Base-by-base conservation (phyloP, 1,284 basidiomycete species). In the Paramarasmius palmivorus region DNA sequence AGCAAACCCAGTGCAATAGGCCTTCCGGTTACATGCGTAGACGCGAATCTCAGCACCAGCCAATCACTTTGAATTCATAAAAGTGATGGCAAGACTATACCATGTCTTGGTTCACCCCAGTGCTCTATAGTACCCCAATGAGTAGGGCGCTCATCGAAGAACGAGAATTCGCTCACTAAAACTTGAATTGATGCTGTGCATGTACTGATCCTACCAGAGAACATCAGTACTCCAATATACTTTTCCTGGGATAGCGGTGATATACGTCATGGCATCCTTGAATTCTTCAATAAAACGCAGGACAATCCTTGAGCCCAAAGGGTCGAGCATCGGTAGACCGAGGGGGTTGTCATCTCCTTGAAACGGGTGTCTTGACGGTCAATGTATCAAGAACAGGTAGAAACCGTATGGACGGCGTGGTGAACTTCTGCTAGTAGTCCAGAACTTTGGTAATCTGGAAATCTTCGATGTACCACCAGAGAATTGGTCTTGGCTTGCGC, bases 31-130 rank as follows among this genome's bases (percentile, higher is more conserved):
- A 73, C 92, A 95, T 22, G 91, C 93, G 66, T 86, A 93, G n/a
- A n/a, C n/a, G n/a, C n/a, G n/a, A n/a, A n/a, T n/a, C n/a, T n/a
- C n/a, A n/a, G n/a, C 14, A 98, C 93, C n/a, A n/a, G 46, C 89
- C 87, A n/a, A 99, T 84, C 84, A 22, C 93, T 96, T 1, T 97
- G 96, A 40, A 99, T 90, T n/a, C n/a, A n/a, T n/a, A n/a, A n/a
- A n/a, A n/a, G n/a, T n/a, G n/a, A n/a, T n/a, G n/a, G n/a, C n/a
- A n/a, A n/a, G n/a, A 52, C 96, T 96, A 72, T 99, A 99, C 97
- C 97, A 99, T 0, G 96, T 99, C 78, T 99, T 99, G 40, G 96
- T 98, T 98, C 96, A 34, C 97, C 96, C 92, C 93, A 98, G 69
- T 98, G 96, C 91, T 95, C 95, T 96, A 63, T 54, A 63, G 56